Base-by-base conservation (phyloP, 2,329 filamentous ascomycete species). In the Hymenoscyphus linearis region DNA sequence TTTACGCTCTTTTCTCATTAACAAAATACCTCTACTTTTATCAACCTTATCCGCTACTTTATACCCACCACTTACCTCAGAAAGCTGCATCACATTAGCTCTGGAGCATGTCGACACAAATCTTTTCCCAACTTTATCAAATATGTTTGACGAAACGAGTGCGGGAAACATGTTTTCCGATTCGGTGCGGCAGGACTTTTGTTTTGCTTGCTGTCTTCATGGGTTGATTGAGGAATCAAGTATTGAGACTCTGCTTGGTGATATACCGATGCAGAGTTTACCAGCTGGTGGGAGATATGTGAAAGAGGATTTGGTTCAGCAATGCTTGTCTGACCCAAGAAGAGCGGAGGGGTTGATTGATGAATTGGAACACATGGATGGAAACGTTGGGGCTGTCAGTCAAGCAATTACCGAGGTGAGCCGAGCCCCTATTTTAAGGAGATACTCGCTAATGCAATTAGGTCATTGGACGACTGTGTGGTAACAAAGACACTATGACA, bases 181-280 rank as follows among this genome's bases (percentile, higher is more conserved):
- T 31, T 83, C 86, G 63, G 91, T 90, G 31, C 83, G 87, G 27
- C 89, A 89, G 76, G 79, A 97, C 64, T 98, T 98, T 67, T 84
- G 96, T 47, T 95, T 96, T 65, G 87, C 93, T 0, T 99, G 95
- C 72, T 91, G 90, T 59, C 80, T 97, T 44, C 93, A 98, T 73
- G 86, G 87, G 0, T 79, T 99, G n/a, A 86, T 98, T 26, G 84
- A 87, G 0, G 86, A 92, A 65, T 81, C 85, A 36, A 89, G 88
- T 56, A 90, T 96, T 16, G 87, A 93, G 71, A 83, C 84, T 3
- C 82, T 99, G 10, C 77, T 97, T 2, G 92, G 91, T 4, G 92
- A 96, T 69, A 88, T 91, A 26, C 90, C 91, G 0, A 88, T 95
- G 78, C 87, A 91, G 66, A 89, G 86, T 40, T 78, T 93, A 55